Evolutionary conservation across 331 rosid species (phyloP).

Genomic region (Malus hybrid): DNA sequence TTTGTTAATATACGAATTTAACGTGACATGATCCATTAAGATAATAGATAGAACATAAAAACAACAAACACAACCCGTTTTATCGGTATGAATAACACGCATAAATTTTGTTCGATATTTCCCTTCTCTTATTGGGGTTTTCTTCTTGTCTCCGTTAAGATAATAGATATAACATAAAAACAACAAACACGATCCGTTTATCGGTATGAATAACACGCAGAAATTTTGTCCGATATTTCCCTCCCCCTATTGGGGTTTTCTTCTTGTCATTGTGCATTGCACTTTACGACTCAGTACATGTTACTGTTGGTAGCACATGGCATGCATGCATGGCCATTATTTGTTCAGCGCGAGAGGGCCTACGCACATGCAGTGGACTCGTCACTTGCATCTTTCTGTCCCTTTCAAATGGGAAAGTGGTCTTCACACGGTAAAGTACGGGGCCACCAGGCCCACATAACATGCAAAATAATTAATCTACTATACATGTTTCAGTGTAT

Average conservation of each 20-base stretch:
- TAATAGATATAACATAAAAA: no score
- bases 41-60: no score
- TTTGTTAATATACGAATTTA: no score
- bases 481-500: no score
- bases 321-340: background rate
- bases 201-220: background rate
- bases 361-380: background rate
- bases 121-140: background rate
- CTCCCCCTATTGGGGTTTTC: background rate
- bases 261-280: background rate
- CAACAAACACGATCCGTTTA: fast-evolving
- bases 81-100: no score
- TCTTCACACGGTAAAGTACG: background rate
- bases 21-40: no score
- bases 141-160: background rate
- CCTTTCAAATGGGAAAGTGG: background rate
- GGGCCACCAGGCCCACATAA: background rate
- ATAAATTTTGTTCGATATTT: background rate
- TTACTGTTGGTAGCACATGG: background rate
- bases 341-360: background rate
- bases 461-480: no score
- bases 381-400: background rate
- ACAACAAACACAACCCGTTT: fast-evolving
- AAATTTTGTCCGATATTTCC: background rate
- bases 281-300: background rate